phyloP scores from a whole-genome alignment of 1,284 basidiomycete genomes.

The Coniferiporia weirii region DNA sequence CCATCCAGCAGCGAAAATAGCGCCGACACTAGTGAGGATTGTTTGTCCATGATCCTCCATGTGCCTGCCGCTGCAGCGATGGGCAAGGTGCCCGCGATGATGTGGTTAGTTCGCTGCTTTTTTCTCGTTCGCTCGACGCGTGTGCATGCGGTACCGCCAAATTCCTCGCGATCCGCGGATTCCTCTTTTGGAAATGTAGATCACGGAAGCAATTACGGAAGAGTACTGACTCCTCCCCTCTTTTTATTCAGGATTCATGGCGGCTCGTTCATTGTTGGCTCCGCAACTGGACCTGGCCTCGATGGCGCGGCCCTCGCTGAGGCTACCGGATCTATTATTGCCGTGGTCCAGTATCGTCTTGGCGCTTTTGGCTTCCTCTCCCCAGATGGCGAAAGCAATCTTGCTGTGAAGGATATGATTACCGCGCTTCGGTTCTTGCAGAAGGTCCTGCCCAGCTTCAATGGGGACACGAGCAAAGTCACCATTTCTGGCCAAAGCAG shows the following conservation, averaged over 20 bases:
- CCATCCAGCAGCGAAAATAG: conserved; percentile 37
- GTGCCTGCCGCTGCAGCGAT: conserved; percentile 41
- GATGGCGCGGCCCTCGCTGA: conserved; percentile 75
- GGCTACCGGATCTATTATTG: conserved; percentile 75
- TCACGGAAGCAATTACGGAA: neutral
- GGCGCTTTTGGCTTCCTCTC: conserved; percentile 75
- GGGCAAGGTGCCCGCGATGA: conserved; percentile 49
- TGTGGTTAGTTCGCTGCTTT: conserved; percentile 50
- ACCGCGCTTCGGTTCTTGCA: conserved; percentile 65
- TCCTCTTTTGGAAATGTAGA: conserved; percentile 4
- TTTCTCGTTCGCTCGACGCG: neutral
- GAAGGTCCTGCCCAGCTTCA: conserved; percentile 58
- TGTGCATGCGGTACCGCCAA: too few relatives aligned
- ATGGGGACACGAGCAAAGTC: conserved; percentile 59
- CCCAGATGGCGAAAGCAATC: conserved; percentile 62
- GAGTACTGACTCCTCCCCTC: too few relatives aligned
- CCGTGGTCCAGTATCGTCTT: conserved; percentile 80
- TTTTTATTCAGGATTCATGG: conserved; percentile 68
- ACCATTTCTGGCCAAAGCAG: conserved; percentile 86
- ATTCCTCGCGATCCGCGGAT: too few relatives aligned
- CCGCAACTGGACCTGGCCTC: conserved; percentile 66
- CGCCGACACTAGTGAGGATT: conserved; percentile 60
- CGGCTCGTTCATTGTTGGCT: conserved; percentile 74
- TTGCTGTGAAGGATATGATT: conserved; percentile 68
- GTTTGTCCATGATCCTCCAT: conserved; percentile 71